A percentile compares a stretch with the other conserved stretches of the same genome.
Conservation (phyloP, 176 grass and related monocot species). For the Avena sativa region DNA sequence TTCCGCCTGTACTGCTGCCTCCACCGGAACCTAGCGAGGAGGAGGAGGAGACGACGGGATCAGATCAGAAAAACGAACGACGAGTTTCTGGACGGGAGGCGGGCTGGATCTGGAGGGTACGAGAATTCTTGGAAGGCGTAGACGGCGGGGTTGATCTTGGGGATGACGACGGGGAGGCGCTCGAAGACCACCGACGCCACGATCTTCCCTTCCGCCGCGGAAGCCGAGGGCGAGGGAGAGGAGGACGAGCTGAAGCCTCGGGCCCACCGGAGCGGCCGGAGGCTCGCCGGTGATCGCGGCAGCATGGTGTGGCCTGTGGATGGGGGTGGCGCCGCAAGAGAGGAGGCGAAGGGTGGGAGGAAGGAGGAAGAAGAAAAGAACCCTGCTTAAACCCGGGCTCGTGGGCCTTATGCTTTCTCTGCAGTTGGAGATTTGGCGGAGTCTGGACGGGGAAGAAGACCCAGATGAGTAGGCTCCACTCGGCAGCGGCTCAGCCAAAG, state of each 20-base stretch:
- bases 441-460: not conserved
- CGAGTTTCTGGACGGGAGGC: not conserved
- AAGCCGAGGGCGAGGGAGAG: not conserved
- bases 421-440: not conserved
- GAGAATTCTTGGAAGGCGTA: slow-evolving; percentile 99
- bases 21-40: slow-evolving; percentile 85
- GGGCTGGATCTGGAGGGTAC: slow-evolving; percentile 42
- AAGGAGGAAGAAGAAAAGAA: not conserved
- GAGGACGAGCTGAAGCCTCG: slow-evolving; percentile 52
- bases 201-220: slow-evolving; percentile 51
- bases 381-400: too few relatives aligned
- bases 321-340: slow-evolving; percentile 11
- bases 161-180: slow-evolving; percentile 89
- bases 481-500: not conserved
- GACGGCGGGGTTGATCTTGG: slow-evolving; percentile 88
- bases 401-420: too few relatives aligned
- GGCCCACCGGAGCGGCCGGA: slow-evolving; percentile 47
- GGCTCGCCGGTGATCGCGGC: slow-evolving; percentile 41
- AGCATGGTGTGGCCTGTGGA: slow-evolving; percentile 39
- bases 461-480: not conserved
- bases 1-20: slow-evolving; percentile 85
- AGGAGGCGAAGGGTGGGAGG: not conserved
- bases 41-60: not conserved
- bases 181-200: slow-evolving; percentile 92
- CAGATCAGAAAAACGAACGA: not conserved